These are phyloP conservation scores for Aspergillus flavus DNA, from an alignment of 2,329 filamentous ascomycete species.

Conservation along the genomic window DNA sequence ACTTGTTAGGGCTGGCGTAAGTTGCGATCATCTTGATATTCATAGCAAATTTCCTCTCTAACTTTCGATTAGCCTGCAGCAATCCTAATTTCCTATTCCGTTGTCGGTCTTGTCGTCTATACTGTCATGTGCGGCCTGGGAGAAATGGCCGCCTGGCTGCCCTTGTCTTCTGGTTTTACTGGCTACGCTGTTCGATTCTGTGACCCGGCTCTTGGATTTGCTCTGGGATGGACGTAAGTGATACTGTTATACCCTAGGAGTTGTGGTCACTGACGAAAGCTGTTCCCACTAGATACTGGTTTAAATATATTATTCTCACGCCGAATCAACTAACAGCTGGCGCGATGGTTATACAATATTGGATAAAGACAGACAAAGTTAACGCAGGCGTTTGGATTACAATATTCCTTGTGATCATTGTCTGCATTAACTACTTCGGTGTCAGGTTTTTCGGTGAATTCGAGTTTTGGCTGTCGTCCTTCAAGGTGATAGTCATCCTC, in stretches of 20 bases:
- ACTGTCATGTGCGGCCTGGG: constrained; percentile 80
- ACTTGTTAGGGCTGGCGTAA: constrained; percentile 38
- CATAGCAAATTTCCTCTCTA: background rate
- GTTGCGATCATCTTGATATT: constrained; percentile 15
- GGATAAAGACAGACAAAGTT: constrained; percentile 65
- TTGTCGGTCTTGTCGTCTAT: constrained; percentile 65
- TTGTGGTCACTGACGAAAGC: constrained; percentile 11
- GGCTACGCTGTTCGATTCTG: constrained; percentile 79
- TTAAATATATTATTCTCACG: constrained; percentile 81
- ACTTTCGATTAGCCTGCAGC: constrained; percentile 37
- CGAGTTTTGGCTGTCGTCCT: constrained; percentile 61
- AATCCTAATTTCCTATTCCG: constrained; percentile 47
- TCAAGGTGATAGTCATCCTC: constrained; percentile 70
- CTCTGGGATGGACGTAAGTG: constrained; percentile 69
- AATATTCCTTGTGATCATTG: constrained; percentile 65
- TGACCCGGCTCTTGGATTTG: constrained; percentile 79
- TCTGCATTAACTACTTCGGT: constrained; percentile 70
- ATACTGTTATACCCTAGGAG: constrained; percentile 4
- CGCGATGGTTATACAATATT: constrained; percentile 78
- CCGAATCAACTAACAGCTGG: constrained; percentile 82
- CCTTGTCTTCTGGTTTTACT: constrained; percentile 76
- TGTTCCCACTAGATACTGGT: constrained; percentile 51
- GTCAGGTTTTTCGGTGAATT: constrained; percentile 71
- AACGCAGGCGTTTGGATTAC: constrained; percentile 82
- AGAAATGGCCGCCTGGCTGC: constrained; percentile 84